Percentiles rank a stretch among this genome's conserved stretches.
These are phyloP conservation scores for Lepidium didymum DNA, from an alignment of 345 rosid genomes.

Conservation along the genomic window DNA sequence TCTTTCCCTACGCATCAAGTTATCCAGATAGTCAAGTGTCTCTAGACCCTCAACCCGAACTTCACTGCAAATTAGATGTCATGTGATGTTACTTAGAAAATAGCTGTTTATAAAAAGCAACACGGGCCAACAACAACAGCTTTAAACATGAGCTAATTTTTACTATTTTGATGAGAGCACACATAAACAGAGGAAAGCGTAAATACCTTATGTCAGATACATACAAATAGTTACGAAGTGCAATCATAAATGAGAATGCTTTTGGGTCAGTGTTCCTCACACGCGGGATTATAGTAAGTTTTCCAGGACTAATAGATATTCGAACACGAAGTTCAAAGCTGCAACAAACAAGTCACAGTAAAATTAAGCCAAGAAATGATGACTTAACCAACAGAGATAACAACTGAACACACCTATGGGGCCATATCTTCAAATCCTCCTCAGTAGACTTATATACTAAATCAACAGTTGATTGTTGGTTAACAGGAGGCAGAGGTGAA, in stretches of 20 bases:
- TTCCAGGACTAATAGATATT: conserved; percentile 58
- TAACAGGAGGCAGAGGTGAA: conserved; percentile 65
- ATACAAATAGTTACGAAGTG: conserved; percentile 61
- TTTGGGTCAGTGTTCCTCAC: conserved; percentile 79
- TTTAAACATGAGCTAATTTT: neutral
- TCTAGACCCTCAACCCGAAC: conserved; percentile 89
- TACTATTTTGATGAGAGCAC: neutral
- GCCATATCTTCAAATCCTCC: conserved; percentile 78
- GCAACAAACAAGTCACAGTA: conserved; percentile 20
- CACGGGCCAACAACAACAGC: neutral
- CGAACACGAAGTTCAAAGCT: conserved; percentile 94
- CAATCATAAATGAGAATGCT: conserved; percentile 68
- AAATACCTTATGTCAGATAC: conserved; percentile 88
- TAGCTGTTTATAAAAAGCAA: neutral
- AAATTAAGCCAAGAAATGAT: neutral
- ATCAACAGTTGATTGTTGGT: conserved; percentile 70
- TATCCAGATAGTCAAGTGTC: conserved; percentile 81
- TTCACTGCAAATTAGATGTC: conserved; percentile 58
- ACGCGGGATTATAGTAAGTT: conserved; percentile 79
- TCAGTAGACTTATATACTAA: conserved; percentile 64
- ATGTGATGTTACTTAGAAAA: neutral
- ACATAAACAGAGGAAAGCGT: neutral
- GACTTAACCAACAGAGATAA: neutral
- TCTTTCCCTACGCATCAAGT: conserved; percentile 50
- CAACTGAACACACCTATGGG: conserved; percentile 45